These are phyloP conservation scores for Sergeia podlipaevii DNA, from an alignment of 208 protist species.

Conservation along the genomic window DNA sequence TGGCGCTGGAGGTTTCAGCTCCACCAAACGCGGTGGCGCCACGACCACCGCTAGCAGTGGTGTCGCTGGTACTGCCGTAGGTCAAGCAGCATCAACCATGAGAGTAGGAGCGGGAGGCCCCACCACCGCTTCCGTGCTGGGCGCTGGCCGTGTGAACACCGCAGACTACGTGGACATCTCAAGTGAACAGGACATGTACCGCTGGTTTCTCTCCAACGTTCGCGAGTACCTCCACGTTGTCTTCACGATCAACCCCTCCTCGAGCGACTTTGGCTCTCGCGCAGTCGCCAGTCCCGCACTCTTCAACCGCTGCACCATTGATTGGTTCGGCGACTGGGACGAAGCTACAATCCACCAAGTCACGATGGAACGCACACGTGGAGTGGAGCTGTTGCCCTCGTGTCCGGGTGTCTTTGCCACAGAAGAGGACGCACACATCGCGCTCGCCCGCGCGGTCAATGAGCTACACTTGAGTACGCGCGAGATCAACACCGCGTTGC, in stretches of 20 bases:
- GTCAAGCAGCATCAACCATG: too few species aligned
- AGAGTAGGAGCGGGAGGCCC: too few species aligned
- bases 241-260: constrained; percentile 99
- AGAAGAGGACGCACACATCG: constrained; percentile 49
- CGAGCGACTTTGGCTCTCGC: constrained; percentile 93
- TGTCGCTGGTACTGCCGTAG: background rate
- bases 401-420: constrained; percentile 32
- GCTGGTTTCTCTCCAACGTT: constrained; percentile 96
- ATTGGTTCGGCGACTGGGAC: constrained; percentile 99
- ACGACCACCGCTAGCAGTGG: constrained; percentile 1
- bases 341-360: constrained; percentile 93
- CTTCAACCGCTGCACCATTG: constrained; percentile 99
- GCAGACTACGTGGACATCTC: constrained; percentile 67
- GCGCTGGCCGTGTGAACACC: constrained; percentile 1
- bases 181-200: constrained; percentile 94
- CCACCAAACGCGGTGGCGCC: background rate
- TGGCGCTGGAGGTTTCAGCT: background rate
- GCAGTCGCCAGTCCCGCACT: constrained; percentile 97
- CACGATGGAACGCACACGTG: constrained; percentile 81
- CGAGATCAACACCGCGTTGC: constrained; percentile 76
- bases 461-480: constrained; percentile 91
- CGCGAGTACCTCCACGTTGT: constrained; percentile 98
- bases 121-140: background rate
- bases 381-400: constrained; percentile 84
- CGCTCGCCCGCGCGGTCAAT: constrained; percentile 89